Percentiles rank a stretch among this genome's conserved stretches.
Evolutionary conservation across 2,329 filamentous ascomycete species (phyloP).

Genomic region (Incumbomyces lentus): DNA sequence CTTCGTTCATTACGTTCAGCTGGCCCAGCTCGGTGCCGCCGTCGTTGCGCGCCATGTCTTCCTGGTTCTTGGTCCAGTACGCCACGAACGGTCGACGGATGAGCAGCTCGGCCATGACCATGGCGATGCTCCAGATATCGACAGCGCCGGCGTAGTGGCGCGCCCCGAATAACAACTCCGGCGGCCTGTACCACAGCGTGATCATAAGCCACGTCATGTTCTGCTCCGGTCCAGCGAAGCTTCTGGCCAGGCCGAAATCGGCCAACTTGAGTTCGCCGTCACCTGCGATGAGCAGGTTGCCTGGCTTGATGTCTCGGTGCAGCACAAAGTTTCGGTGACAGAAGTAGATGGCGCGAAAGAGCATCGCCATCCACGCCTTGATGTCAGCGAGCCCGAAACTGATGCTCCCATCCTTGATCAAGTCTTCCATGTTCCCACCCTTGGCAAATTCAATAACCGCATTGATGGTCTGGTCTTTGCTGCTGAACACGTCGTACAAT

Average conservation of each 20-base stretch:
- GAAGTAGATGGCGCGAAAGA: conserved; percentile 86
- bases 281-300: conserved; percentile 89
- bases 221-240: conserved; percentile 77
- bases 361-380: conserved; percentile 98
- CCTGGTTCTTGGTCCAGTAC: conserved; percentile 49
- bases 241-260: conserved; percentile 89
- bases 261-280: conserved; percentile 91
- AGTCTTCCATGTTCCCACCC: conserved; percentile 85
- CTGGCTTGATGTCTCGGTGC: conserved; percentile 97
- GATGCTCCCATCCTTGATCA: conserved; percentile 78
- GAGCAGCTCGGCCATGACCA: conserved; percentile 86
- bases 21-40: conserved; percentile 51
- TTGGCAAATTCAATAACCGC: conserved; percentile 90
- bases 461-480: conserved; percentile 88
- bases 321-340: conserved; percentile 91
- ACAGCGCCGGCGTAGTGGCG: conserved; percentile 82
- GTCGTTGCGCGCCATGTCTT: conserved; percentile 13
- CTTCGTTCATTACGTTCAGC: conserved; percentile 70
- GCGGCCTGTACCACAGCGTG: conserved; percentile 91
- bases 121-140: conserved; percentile 87
- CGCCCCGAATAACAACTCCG: conserved; percentile 85
- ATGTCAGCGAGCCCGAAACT: conserved; percentile 82
- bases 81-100: conserved; percentile 73
- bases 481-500: conserved; percentile 78
- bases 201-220: conserved; percentile 92